A percentile compares a stretch with the other conserved stretches of the same genome.
phyloP scores from a whole-genome alignment of 257 asterid genomes.

The Nicotiana obtusifolia region DNA sequence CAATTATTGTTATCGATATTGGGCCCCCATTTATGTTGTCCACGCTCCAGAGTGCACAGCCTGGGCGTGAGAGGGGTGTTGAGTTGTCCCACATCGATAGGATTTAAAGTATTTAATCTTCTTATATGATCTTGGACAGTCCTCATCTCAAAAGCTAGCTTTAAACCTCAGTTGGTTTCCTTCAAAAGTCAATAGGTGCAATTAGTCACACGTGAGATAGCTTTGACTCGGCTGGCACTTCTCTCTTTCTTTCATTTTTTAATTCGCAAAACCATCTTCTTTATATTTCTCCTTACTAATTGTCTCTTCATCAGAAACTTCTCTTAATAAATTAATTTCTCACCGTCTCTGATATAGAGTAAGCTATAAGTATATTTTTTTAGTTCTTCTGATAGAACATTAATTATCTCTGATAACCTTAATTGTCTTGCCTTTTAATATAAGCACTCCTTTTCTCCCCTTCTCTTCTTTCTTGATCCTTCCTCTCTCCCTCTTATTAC shows the following conservation, averaged over 20 bases:
- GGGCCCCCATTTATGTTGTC: too few relatives aligned
- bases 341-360: neutral
- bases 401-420: neutral
- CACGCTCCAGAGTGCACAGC: too few relatives aligned
- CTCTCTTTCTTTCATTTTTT: constrained; percentile 19
- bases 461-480: constrained; percentile 7
- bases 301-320: neutral
- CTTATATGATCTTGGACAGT: too few relatives aligned
- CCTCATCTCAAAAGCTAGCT: too few relatives aligned
- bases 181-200: constrained; percentile 55
- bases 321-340: neutral
- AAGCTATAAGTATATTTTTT: neutral
- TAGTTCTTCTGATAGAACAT: neutral
- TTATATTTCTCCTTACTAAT: neutral
- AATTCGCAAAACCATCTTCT: neutral
- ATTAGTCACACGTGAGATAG: constrained; percentile 58
- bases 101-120: too few relatives aligned
- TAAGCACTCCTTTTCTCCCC: constrained; percentile 28
- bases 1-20: too few relatives aligned
- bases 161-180: constrained; percentile 21
- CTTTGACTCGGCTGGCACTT: constrained; percentile 41
- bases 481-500: neutral
- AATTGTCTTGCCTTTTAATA: constrained; percentile 20
- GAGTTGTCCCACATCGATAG: too few relatives aligned
- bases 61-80: too few relatives aligned